Base-by-base conservation (phyloP, 2,329 filamentous ascomycete species). In the Trichoderma cornu-damae region DNA sequence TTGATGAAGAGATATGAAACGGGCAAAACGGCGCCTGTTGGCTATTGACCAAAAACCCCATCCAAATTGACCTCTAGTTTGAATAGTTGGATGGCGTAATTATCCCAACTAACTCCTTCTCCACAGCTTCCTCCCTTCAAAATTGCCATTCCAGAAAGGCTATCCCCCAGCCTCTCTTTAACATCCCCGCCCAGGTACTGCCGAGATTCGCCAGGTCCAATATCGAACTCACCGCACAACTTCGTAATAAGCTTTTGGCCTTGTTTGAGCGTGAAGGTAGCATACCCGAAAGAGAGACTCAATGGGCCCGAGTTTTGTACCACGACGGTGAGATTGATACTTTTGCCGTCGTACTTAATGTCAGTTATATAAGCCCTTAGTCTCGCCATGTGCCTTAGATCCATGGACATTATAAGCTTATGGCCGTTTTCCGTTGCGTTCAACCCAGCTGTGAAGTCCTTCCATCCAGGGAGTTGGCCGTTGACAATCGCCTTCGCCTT, bases 181-280 rank as follows among this genome's bases (percentile, higher is more conserved):
- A 58, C 54, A 34, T 49, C 63, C 24, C 68, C 69, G 38, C 62
- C 57, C 42, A 73, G 52, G 4, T 60, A 65, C 16, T 71, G 68
- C 49, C 63, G 65, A 11, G 64, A 57, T 7, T 65, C 68, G 28
- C 60, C 61, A 35, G n/a, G n/a, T n/a, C 62, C 60, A 24, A 72
- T 68, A 30, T 61, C 64, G 48, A 73, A 43, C 3, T 63, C 57
- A 2, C 69, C 71, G 50, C 37, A 64, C 62, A 22, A 73, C 61
- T 58, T 70, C 68, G 26, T 73, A 73, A 16, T 62, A 55, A 52
- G 67, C 68, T 14, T 56, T n/a, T n/a, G n/a, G n/a, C n/a, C n/a
- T n/a, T n/a, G n/a, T n/a, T n/a, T n/a, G n/a, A n/a, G n/a, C n/a
- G n/a, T n/a, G n/a, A n/a, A n/a, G n/a, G n/a, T n/a, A n/a, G n/a